A percentile compares a stretch with the other conserved stretches of the same genome.
These are phyloP conservation scores for Westerdykella aurantiaca DNA, from an alignment of 2,329 filamentous ascomycete species.

Conservation along the genomic window DNA sequence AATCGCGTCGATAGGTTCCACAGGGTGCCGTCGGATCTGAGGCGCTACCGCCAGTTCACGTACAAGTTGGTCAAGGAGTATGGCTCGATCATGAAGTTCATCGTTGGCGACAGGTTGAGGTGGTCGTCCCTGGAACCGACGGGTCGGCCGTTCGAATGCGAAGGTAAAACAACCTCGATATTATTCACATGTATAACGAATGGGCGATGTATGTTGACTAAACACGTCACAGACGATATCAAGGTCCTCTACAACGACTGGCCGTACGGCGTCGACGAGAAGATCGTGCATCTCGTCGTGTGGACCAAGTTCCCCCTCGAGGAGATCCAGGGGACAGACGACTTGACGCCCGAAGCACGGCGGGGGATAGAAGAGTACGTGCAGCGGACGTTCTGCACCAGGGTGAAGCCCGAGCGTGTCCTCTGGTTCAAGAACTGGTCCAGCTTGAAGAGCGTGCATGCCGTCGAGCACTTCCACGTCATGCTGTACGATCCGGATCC, in stretches of 20 bases:
- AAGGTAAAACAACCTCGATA: slow-evolving; percentile 26
- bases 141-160: slow-evolving; percentile 41
- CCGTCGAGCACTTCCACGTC: slow-evolving; percentile 91
- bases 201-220: background rate
- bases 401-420: slow-evolving; percentile 45
- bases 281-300: slow-evolving; percentile 78
- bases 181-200: slow-evolving; percentile 1
- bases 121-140: slow-evolving; percentile 54
- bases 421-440: slow-evolving; percentile 92
- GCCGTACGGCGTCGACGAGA: slow-evolving; percentile 78
- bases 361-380: slow-evolving; percentile 67
- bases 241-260: slow-evolving; percentile 86
- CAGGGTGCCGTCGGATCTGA: slow-evolving; percentile 68
- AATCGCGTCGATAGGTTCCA: slow-evolving; percentile 74
- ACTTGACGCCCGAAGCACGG: slow-evolving; percentile 60
- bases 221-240: slow-evolving; percentile 49
- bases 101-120: slow-evolving; percentile 61
- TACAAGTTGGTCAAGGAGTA: slow-evolving; percentile 58
- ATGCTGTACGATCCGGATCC: slow-evolving; percentile 76
- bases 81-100: slow-evolving; percentile 73
- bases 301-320: slow-evolving; percentile 86
- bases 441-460: slow-evolving; percentile 74
- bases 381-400: slow-evolving; percentile 55
- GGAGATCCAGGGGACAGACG: slow-evolving; percentile 60
- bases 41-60: slow-evolving; percentile 69